Base-by-base conservation (phyloP, 164 flowering plant genomes). In the Vitis rotundifolia region DNA sequence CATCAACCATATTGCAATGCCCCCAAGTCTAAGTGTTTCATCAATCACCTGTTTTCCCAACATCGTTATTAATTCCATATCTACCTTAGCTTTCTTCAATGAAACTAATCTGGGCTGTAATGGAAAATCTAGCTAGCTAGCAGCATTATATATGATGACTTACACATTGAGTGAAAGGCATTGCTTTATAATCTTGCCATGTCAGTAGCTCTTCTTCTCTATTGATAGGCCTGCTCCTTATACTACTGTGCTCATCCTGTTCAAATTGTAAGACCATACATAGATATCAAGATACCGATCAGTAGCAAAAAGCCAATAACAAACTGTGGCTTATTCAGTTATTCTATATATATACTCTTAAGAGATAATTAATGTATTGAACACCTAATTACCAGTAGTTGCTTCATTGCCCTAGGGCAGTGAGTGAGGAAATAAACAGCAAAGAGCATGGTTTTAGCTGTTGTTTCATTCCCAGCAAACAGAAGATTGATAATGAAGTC, bases 401-500 rank as follows among this genome's bases (percentile, higher is more conserved):
- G 84, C 64, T 85, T 76, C 77, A 89, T 49, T 31, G 98, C 98
- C 59, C 5, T 71, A 44, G 98, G 94, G 78, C 78, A 77, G 1
- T 80, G 88, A 64, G 93, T 82, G 74, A 92, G 90, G 78, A 82
- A 92, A 71, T 91, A 87, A 61, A 89, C 84, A 1, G 98, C 91
- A 62, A 92, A 91, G 19, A 88, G 89, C 96, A 92, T 92, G 8
- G 98, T 92, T 70, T 90, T 92, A 7, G 98, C 81, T 2, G 96
- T 90, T 0, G 98, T 92, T 76, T 92, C 98, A 68, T 92, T 92
- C 19, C 98, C 98, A 8, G 98, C 98, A 64, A 92, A 92, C 47
- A 92, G 87, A 66, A 92, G 88, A 82, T 89, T 92, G 68, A 92
- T 92, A 15, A 92, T 85, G 78, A 92, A 91, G 76, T 92, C 98